A percentile compares a stretch with the other conserved stretches of the same genome.
Conservation (phyloP, 495 filamentous ascomycete species). For the Staphylotrichum longicolle region DNA sequence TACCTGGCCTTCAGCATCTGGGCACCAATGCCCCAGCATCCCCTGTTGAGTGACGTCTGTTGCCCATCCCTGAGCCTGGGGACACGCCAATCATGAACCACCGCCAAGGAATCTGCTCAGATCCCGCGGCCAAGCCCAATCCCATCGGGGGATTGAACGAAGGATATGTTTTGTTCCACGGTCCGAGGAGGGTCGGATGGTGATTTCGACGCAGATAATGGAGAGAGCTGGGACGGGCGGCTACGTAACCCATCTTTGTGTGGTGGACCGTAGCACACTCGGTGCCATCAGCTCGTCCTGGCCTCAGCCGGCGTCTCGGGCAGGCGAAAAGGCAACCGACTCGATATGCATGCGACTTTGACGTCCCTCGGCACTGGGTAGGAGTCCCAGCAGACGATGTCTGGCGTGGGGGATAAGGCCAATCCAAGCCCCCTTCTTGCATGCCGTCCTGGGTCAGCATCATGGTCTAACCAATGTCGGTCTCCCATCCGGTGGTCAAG, state of each 20-base stretch:
- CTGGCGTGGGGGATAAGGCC: slow-evolving; percentile 19
- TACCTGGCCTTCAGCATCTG: slow-evolving; percentile 14
- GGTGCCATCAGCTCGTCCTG: slow-evolving; percentile 13
- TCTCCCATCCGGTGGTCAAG: background rate
- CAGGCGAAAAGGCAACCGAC: slow-evolving; percentile 20
- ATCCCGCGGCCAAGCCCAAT: slow-evolving; percentile 8
- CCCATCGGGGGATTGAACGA: background rate
- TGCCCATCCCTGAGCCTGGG: slow-evolving; percentile 15
- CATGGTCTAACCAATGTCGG: background rate
- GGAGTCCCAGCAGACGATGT: slow-evolving; percentile 1
- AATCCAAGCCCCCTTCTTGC: background rate
- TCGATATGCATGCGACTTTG: slow-evolving; percentile 16
- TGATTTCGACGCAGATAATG: background rate
- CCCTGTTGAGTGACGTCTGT: slow-evolving; percentile 32
- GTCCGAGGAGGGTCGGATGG: slow-evolving; percentile 2
- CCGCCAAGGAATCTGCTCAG: slow-evolving; percentile 20
- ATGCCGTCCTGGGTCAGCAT: background rate
- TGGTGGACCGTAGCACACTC: background rate
- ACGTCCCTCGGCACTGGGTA: background rate
- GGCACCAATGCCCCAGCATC: slow-evolving; percentile 15
- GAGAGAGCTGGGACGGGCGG: background rate
- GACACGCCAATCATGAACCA: slow-evolving; percentile 17
- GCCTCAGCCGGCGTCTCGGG: slow-evolving; percentile 20
- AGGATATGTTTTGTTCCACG: slow-evolving; percentile 17
- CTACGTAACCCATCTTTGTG: slow-evolving; percentile 10